Evolutionary conservation across 768 basidiomycete genomes (phyloP), one percentile per base, ranked within the genome.

Genomic region (Pisolithus tinctorius): DNA sequence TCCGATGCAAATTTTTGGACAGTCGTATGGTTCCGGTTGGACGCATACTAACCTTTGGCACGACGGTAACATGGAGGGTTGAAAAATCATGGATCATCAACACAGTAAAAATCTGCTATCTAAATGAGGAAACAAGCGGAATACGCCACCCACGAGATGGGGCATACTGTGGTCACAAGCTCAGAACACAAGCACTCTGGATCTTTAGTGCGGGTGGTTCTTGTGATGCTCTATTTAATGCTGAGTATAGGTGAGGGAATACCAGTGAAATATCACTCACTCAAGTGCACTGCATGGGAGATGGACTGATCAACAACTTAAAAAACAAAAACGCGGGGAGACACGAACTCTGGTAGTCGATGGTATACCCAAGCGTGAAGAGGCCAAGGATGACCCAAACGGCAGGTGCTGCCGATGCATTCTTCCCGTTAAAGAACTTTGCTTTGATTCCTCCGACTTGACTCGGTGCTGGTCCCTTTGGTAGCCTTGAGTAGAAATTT

Each of bases 401-500:
- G 39, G 88, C 61, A 20, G 88, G 88, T 41, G 72, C 76, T 25
- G 79, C 86, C 1, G 83, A 86, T 38, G 91, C 93, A 68, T 91
- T 95, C 71, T 83, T 82, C 56, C 91, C 93, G 58, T 78, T 82
- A 70, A 93, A 93, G 72, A 76, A 90, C 42, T 84, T 76, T n/a
- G 70, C 88, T 69, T 88, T 88, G 62, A 95, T 74, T 20, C 92
- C 89, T 49, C 71, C 71, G 48, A 77, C 73, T 17, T 82, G 72
- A 37, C 76, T 65, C 16, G 88, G 75, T 34, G 83, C 80, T 38
- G 81, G 74, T 43, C 94, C 94, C 69, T 97, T 97, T 58, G 93
- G 95, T 46, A 98, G 81, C 71, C 92, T 94, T 54, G 89, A 93
- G 77, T 98, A 98, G 73, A 96, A 97, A 59, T 91, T 83, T 57